Percentiles rank a stretch among this genome's conserved stretches.
Evolutionary conservation across 1,284 basidiomycete species (phyloP).

Genomic region (Marasmius sp.): DNA sequence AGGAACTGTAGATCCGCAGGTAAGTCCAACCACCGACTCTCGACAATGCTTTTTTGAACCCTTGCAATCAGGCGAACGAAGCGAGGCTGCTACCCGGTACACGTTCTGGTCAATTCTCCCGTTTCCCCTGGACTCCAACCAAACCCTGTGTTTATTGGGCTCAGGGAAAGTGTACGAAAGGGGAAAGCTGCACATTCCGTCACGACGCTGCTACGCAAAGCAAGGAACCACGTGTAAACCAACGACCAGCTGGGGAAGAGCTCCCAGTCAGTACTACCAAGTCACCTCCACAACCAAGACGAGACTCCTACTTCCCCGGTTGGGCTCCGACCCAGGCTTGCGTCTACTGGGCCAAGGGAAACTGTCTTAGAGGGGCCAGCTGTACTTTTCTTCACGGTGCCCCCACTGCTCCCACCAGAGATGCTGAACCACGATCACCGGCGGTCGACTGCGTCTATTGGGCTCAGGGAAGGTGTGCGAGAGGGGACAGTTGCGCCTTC

Average conservation of each 20-base stretch:
- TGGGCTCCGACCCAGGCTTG: not conserved
- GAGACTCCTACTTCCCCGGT: not conserved
- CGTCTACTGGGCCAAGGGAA: not conserved
- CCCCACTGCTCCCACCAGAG: not conserved
- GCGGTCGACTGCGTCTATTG: too few species aligned
- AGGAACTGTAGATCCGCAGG: not conserved
- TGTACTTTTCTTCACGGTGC: not conserved
- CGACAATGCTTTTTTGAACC: not conserved
- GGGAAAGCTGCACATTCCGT: constrained; percentile 17
- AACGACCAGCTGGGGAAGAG: not conserved
- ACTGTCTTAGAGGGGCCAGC: not conserved
- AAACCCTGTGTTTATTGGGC: constrained; percentile 1
- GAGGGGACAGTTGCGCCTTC: too few species aligned
- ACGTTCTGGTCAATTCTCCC: not conserved
- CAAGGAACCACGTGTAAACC: not conserved
- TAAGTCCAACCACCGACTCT: not conserved
- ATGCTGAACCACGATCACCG: not conserved
- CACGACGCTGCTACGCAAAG: constrained; percentile 9
- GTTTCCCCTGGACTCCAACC: not conserved
- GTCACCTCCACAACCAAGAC: not conserved
- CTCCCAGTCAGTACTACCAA: not conserved
- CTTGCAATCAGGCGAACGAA: not conserved
- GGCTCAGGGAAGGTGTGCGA: too few species aligned
- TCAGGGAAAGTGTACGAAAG: constrained; percentile 18
- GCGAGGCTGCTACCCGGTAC: not conserved